Conservation (phyloP, 1,139 yeast genomes). For the Nakaseomyces bracarensis region DNA sequence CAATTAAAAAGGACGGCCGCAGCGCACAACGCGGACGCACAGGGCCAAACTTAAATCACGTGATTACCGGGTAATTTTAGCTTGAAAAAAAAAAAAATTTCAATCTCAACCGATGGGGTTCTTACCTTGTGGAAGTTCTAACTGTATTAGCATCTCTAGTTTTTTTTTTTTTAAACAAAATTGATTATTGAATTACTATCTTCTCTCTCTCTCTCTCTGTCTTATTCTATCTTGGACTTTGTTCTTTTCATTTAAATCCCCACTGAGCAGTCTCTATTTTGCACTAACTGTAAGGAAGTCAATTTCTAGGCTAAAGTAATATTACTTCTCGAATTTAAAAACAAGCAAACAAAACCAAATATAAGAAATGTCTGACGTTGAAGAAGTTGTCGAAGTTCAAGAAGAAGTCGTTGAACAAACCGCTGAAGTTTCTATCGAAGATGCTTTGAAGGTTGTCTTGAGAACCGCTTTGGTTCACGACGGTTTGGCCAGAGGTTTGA, state of each 20-base stretch:
- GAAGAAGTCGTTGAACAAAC: slow-evolving; percentile 82
- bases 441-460: slow-evolving; percentile 95
- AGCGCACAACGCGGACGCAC: too few species aligned
- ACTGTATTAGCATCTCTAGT: too few species aligned
- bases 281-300: slow-evolving; percentile 76
- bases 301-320: slow-evolving; percentile 29
- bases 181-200: not conserved
- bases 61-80: too few species aligned
- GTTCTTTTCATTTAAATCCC: slow-evolving; percentile 12
- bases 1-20: too few species aligned
- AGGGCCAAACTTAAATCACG: too few species aligned
- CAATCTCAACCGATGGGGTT: too few species aligned
- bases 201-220: not conserved
- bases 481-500: slow-evolving; percentile 99
- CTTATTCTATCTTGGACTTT: too few species aligned
- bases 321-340: not conserved
- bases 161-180: not conserved
- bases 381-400: slow-evolving; percentile 63
- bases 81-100: too few species aligned
- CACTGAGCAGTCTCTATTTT: slow-evolving; percentile 60
- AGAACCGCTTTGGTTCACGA: slow-evolving; percentile 98
- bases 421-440: slow-evolving; percentile 92
- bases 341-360: slow-evolving; percentile 22
- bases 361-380: slow-evolving; percentile 69
- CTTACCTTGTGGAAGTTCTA: too few species aligned